Percentiles rank a stretch among this genome's conserved stretches.
Evolutionary conservation across 2,329 filamentous ascomycete genomes (phyloP).

Genomic region (Aspergillus flavus): DNA sequence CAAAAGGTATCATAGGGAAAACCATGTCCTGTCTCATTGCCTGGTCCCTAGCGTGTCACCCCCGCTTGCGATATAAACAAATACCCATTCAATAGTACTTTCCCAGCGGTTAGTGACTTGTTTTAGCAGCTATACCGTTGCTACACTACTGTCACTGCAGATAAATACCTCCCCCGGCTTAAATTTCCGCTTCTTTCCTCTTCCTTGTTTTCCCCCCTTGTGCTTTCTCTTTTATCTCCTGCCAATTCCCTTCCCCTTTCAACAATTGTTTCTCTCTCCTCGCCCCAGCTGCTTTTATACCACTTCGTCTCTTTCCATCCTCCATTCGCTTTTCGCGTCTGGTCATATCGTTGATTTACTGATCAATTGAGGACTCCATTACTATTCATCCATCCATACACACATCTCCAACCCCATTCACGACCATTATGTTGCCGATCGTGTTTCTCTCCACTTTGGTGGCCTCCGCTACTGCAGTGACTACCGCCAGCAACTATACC

Average conservation of each 20-base stretch:
- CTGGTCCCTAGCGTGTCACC: conserved; percentile 4
- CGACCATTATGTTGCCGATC: conserved; percentile 51
- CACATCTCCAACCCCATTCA: neutral
- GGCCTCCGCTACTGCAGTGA: conserved; percentile 42
- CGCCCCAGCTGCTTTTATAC: neutral
- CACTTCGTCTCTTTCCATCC: neutral
- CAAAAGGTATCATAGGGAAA: neutral
- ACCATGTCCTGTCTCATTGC: neutral
- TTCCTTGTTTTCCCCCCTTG: conserved; percentile 4
- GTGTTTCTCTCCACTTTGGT: conserved; percentile 51
- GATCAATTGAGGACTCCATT: neutral
- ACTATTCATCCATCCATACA: neutral
- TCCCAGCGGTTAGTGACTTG: conserved; percentile 5
- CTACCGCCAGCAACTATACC: conserved; percentile 45
- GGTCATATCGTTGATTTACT: neutral
- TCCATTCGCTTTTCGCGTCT: neutral
- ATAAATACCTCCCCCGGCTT: conserved; percentile 8
- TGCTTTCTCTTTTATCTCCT: conserved; percentile 7
- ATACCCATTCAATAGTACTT: conserved; percentile 5
- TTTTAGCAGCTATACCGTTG: conserved; percentile 7
- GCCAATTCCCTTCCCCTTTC: conserved; percentile 3
- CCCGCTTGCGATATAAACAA: conserved; percentile 7
- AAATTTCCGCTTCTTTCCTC: conserved; percentile 10
- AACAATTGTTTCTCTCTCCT: conserved; percentile 1
- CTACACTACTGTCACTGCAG: neutral